Evolutionary conservation across 2,329 filamentous ascomycete genomes (phyloP).

Genomic region (Sporothrix schenckii): DNA sequence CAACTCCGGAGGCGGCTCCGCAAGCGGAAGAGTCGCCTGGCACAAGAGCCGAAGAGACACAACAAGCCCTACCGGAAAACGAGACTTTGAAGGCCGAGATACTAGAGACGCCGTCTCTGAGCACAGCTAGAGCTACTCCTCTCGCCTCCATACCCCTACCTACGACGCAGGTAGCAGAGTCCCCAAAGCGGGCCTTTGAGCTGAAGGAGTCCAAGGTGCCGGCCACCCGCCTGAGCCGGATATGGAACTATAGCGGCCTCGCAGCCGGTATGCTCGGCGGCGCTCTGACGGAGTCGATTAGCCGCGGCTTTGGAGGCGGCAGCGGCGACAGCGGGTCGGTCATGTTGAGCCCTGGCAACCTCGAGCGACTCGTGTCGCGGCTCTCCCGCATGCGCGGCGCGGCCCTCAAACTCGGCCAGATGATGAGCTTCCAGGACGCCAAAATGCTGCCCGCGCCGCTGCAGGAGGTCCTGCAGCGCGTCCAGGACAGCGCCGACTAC

Average conservation of each 20-base stretch:
- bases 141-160: neutral
- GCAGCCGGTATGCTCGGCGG: slow-evolving; percentile 95
- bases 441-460: slow-evolving; percentile 90
- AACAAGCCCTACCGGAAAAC: neutral
- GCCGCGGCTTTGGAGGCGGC: slow-evolving; percentile 72
- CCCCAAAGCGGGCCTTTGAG: slow-evolving; percentile 49
- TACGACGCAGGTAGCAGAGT: neutral
- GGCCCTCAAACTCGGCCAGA: slow-evolving; percentile 94
- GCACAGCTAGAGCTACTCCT: neutral
- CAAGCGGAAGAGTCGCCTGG: neutral
- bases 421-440: slow-evolving; percentile 97
- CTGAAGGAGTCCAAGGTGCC: slow-evolving; percentile 90
- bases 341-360: slow-evolving; percentile 84
- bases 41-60: neutral
- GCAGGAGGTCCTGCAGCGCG: slow-evolving; percentile 85
- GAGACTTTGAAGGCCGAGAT: neutral
- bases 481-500: slow-evolving; percentile 95
- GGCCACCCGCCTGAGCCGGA: slow-evolving; percentile 77
- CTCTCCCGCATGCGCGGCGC: slow-evolving; percentile 95
- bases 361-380: slow-evolving; percentile 90
- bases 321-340: slow-evolving; percentile 67
- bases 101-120: neutral
- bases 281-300: slow-evolving; percentile 81
- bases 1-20: neutral
- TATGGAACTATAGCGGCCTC: slow-evolving; percentile 94